These are phyloP conservation scores for Solanum hybrid DNA, from an alignment of 305 asterid genomes.

Conservation along the genomic window DNA sequence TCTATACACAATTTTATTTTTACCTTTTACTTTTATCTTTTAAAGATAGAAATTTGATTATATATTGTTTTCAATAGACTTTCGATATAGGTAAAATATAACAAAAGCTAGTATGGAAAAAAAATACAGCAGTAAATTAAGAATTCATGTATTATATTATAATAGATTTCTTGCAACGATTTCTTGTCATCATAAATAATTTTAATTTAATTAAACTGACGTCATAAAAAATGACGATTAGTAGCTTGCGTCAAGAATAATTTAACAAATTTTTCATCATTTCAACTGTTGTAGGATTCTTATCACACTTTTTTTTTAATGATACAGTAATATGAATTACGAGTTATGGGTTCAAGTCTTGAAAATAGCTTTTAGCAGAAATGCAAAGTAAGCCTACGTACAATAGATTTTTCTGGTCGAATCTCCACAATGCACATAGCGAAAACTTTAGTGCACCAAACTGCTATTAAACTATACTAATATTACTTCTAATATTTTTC, in stretches of 20 bases:
- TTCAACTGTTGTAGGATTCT: neutral
- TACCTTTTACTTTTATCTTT: neutral
- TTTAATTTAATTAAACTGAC: neutral
- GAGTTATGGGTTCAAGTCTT: neutral
- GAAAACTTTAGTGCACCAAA: too few species aligned
- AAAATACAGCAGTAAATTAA: neutral
- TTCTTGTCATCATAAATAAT: neutral
- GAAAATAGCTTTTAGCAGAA: too few species aligned
- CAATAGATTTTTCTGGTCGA: too few species aligned
- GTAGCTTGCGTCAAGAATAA: neutral
- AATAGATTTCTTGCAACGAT: neutral
- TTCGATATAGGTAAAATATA: neutral
- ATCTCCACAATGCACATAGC: accelerated
- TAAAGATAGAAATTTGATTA: too few species aligned
- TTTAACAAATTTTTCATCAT: neutral
- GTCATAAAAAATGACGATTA: neutral
- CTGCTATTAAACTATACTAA: neutral
- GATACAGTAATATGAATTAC: neutral
- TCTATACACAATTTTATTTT: accelerated
- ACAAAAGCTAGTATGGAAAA: neutral
- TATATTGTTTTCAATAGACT: neutral
- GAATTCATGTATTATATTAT: neutral
- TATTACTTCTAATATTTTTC: neutral
- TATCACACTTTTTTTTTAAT: neutral
- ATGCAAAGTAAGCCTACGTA: too few species aligned